These are phyloP conservation scores for Parathielavia appendiculata DNA, from an alignment of 495 filamentous ascomycete species.

Conservation along the genomic window DNA sequence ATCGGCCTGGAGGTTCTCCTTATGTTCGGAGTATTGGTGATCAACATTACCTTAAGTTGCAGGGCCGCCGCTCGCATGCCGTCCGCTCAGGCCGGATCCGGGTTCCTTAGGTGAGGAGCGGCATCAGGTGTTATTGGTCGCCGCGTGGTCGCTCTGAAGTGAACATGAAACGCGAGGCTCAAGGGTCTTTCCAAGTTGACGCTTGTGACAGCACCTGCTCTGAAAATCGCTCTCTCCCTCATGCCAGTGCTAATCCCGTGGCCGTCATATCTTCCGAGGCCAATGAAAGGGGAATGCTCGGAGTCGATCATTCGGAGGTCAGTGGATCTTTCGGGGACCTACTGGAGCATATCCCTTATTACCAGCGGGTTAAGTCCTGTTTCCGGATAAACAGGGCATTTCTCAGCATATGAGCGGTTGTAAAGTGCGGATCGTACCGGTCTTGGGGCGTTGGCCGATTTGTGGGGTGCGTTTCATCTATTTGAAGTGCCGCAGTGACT, in stretches of 20 bases:
- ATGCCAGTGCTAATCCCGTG: background rate
- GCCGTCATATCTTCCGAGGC: background rate
- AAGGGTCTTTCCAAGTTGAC: background rate
- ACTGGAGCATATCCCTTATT: background rate
- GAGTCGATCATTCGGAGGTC: background rate
- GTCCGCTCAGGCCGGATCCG: background rate
- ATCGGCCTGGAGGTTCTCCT: background rate
- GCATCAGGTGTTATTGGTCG: background rate
- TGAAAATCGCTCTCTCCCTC: background rate
- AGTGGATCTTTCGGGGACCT: background rate
- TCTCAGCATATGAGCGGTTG: background rate
- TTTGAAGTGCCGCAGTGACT: background rate
- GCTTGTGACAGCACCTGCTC: background rate
- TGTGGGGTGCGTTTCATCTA: conserved; percentile 16
- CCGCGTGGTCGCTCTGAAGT: background rate
- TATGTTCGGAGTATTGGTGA: background rate
- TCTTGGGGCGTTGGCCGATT: background rate
- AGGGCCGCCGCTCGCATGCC: background rate
- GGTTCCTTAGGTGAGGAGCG: background rate
- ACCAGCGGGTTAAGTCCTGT: background rate
- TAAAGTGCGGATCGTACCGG: conserved; percentile 1
- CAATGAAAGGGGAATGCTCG: background rate
- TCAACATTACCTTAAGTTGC: background rate
- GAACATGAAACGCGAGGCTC: background rate
- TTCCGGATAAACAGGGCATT: conserved; percentile 8